Evolutionary conservation across 1,284 basidiomycete genomes (phyloP), one percentile per base, ranked within the genome.

Genomic region (Xanthoconium separans): DNA sequence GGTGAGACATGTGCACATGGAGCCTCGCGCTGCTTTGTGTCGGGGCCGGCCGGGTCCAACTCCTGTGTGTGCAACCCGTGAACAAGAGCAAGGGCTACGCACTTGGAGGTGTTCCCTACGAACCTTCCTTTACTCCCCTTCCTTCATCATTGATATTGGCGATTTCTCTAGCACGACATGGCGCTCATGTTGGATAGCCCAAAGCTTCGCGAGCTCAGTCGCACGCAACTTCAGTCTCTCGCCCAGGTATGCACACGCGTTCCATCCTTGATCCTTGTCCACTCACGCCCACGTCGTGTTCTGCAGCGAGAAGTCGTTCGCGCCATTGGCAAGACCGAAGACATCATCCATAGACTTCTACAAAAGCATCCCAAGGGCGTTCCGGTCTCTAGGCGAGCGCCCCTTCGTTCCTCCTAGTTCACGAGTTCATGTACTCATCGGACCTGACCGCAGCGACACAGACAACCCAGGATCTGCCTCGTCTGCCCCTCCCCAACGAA

Each of bases 351-450:
- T 33, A 54, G 63, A 47, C 58, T 69, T 33, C 29, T 65, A 9
- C 48, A 16, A 37, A 67, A 69, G 29, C 55, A 70, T 31, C 65
- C 66, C n/a, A 44, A 29, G 27, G 68, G 68, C 1, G 62, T 70
- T 0, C 65, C 65, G 2, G 18, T 48, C 27, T 11, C 43, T n/a
- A 50, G 53, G 68, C 58, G 40, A 20, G 64, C 51, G 11, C 18
- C 39, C 10, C 34, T 36, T 12, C 15, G 20, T 20, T 16, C 20
- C 12, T 29, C n/a, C 8, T 24, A 13, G 16, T 10, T n/a, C n/a
- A 2, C 12, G 6, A 8, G 13, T 18, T 18, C 31, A 20, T 43
- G 44, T 42, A 11, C 39, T 54, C 37, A 56, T 39, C 12, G 12
- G 22, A 6, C 16, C 11, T 39, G 20, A 42, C 18, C 30, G 36